Percentiles rank a stretch among this genome's conserved stretches.
These are phyloP conservation scores for Neofusicoccum sp. DNA, from an alignment of 2,329 filamentous ascomycete genomes.

Conservation along the genomic window DNA sequence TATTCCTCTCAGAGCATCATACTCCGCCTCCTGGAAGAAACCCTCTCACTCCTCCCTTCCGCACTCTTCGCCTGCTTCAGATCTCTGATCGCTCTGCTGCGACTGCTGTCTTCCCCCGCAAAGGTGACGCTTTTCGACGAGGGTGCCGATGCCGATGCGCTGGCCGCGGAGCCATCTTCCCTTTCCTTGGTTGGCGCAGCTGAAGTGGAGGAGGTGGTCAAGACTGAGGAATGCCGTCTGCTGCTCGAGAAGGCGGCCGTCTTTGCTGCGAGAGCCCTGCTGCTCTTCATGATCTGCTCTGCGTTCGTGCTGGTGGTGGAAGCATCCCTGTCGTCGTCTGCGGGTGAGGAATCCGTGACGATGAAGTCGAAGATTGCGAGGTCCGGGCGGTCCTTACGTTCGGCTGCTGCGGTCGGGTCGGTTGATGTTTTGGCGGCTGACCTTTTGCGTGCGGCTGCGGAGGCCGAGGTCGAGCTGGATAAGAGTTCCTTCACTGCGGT, in stretches of 20 bases:
- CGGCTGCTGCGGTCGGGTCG: constrained; percentile 22
- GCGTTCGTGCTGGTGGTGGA: constrained; percentile 16
- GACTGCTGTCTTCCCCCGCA: constrained; percentile 26
- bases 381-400: constrained; percentile 29
- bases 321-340: constrained; percentile 26
- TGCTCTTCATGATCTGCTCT: constrained; percentile 29
- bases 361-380: constrained; percentile 43
- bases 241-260: constrained; percentile 17
- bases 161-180: constrained; percentile 23
- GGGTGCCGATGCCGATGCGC: no score
- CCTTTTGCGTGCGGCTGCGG: constrained; percentile 30
- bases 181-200: constrained; percentile 18
- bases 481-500: constrained; percentile 34
- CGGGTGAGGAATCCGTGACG: constrained; percentile 34
- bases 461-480: constrained; percentile 35
- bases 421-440: constrained; percentile 16
- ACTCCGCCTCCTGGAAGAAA: constrained; percentile 44
- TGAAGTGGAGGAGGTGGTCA: constrained; percentile 5
- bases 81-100: constrained; percentile 19
- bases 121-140: not conserved
- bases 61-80: constrained; percentile 23
- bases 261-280: constrained; percentile 35
- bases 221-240: constrained; percentile 39
- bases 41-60: constrained; percentile 36
- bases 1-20: constrained; percentile 41